phyloP scores from a whole-genome alignment of 805 yeast genomes.

The Jamesozyma gamospora region DNA sequence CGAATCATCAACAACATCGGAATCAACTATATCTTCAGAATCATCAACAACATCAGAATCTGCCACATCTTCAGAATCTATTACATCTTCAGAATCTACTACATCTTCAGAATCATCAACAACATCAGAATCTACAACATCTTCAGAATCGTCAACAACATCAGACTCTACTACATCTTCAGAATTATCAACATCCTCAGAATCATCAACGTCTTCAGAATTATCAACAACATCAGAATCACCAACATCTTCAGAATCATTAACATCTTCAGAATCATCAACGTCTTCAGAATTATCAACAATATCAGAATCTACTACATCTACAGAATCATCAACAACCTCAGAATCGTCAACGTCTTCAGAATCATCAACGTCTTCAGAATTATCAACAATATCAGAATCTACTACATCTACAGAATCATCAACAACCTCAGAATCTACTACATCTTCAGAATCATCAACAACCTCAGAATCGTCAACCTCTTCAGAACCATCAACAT shows the following conservation, averaged over 20 bases:
- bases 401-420: neutral
- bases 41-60: neutral
- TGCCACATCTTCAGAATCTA: neutral
- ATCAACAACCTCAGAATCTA: constrained; percentile 3
- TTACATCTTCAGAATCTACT: neutral
- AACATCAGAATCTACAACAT: constrained; percentile 2
- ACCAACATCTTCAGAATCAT: neutral
- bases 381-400: constrained; percentile 3
- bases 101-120: too few species aligned
- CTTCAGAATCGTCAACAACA: constrained; percentile 3
- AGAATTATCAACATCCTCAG: neutral
- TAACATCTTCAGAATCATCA: neutral
- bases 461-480: neutral
- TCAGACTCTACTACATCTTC: neutral
- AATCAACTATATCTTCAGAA: neutral
- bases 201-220: too few species aligned
- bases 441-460: constrained; percentile 1
- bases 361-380: constrained; percentile 2
- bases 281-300: neutral
- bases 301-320: too few species aligned
- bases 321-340: constrained; percentile 1
- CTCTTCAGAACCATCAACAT: neutral
- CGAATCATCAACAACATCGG: neutral
- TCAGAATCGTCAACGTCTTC: constrained; percentile 4
- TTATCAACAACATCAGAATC: neutral